These are phyloP conservation scores for Berberis thunbergii DNA, from an alignment of 164 flowering plant genomes.

Conservation along the genomic window DNA sequence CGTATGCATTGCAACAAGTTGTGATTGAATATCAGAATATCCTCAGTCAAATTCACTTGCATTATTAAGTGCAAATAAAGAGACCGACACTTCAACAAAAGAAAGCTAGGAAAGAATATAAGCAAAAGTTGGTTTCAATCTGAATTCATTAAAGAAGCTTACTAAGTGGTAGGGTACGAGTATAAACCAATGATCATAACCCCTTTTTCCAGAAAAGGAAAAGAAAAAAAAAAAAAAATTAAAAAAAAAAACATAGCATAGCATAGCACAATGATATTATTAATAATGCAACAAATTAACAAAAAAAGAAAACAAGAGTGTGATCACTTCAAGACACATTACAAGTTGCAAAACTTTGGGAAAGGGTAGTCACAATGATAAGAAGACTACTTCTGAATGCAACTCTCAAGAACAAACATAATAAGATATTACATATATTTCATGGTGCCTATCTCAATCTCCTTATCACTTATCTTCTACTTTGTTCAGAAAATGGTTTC, in stretches of 20 bases:
- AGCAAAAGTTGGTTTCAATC: neutral
- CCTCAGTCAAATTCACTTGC: neutral
- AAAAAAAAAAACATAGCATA: too few relatives aligned
- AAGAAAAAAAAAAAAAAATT: slow-evolving; percentile 5
- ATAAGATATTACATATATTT: neutral
- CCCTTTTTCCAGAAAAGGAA: slow-evolving; percentile 1
- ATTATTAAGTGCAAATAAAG: neutral
- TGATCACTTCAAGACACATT: neutral
- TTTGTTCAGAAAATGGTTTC: neutral
- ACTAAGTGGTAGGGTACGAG: neutral
- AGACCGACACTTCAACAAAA: neutral
- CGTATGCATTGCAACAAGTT: neutral
- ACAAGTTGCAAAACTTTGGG: neutral
- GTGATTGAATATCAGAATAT: neutral
- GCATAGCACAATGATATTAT: slow-evolving; percentile 1
- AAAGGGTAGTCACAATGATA: neutral
- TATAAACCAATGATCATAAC: neutral
- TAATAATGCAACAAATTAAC: neutral
- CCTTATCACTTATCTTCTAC: slow-evolving; percentile 1
- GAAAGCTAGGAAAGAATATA: neutral
- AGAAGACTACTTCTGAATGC: neutral
- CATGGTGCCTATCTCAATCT: neutral
- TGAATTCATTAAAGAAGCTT: slow-evolving; percentile 1
- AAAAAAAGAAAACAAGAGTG: slow-evolving; percentile 4
- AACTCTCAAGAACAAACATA: neutral